Evolutionary conservation across 2,329 filamentous ascomycete species (phyloP).

Genomic region (Elsinoe ampelina): DNA sequence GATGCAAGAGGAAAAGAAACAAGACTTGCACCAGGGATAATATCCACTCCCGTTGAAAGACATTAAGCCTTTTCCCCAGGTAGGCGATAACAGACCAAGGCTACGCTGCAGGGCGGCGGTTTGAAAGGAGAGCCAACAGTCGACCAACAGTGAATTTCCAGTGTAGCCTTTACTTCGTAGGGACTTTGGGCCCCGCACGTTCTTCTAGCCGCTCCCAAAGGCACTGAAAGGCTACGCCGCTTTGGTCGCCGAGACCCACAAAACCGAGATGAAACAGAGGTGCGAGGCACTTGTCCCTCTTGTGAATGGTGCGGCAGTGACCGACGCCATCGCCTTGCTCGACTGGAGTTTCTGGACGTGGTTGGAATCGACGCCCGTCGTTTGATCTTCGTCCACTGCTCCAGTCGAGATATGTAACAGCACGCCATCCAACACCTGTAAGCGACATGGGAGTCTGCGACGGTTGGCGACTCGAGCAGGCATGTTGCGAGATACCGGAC

Average conservation of each 20-base stretch:
- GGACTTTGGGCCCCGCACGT: constrained; percentile 1
- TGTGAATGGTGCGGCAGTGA: constrained; percentile 9
- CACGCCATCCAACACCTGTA: not conserved
- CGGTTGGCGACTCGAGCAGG: not conserved
- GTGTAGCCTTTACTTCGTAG: too few species aligned
- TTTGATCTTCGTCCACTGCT: not conserved
- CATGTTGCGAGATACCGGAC: not conserved
- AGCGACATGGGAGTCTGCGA: not conserved
- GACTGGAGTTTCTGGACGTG: not conserved
- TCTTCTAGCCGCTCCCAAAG: not conserved
- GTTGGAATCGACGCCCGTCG: not conserved
- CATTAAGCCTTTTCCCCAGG: not conserved
- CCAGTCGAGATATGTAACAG: not conserved
- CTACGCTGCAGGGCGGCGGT: constrained; percentile 4
- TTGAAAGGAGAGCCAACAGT: constrained; percentile 11
- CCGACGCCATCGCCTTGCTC: constrained; percentile 4
- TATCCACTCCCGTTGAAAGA: not conserved
- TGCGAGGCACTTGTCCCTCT: not conserved
- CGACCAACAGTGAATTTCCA: not conserved
- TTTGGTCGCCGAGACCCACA: not conserved
- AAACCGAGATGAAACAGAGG: constrained; percentile 5
- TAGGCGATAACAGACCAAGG: not conserved
- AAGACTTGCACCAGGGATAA: not conserved
- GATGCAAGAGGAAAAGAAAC: not conserved
- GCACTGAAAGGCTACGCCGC: not conserved